Percentiles rank a stretch among this genome's conserved stretches.
phyloP scores from a whole-genome alignment of 2,329 filamentous ascomycete genomes.

The Penicillium sclerotigenum region DNA sequence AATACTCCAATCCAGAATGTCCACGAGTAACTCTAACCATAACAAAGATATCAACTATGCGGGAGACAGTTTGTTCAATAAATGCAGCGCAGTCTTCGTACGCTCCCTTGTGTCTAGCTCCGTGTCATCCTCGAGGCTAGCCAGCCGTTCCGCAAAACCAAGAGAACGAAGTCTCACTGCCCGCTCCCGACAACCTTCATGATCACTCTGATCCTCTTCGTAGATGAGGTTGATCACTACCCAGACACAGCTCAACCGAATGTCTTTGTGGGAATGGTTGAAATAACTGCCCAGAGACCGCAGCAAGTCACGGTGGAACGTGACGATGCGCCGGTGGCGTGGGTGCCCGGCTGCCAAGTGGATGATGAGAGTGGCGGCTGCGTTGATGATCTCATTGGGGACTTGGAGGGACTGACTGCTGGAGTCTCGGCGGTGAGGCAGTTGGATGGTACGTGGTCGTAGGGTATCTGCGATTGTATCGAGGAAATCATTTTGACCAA shows the following conservation, averaged over 20 bases:
- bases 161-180: constrained; percentile 66
- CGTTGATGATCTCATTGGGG: constrained; percentile 65
- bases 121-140: constrained; percentile 62
- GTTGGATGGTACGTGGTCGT: constrained; percentile 47
- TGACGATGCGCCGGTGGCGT: constrained; percentile 71
- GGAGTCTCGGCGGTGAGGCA: constrained; percentile 33
- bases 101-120: constrained; percentile 81
- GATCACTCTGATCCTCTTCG: constrained; percentile 70
- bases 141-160: constrained; percentile 67
- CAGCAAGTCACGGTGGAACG: constrained; percentile 73
- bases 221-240: constrained; percentile 82
- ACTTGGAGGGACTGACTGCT: constrained; percentile 31
- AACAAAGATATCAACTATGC: background rate
- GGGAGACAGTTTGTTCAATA: constrained; percentile 52
- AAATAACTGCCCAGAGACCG: constrained; percentile 71
- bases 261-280: constrained; percentile 66
- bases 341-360: constrained; percentile 82
- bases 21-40: background rate
- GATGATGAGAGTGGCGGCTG: constrained; percentile 77
- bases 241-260: constrained; percentile 78
- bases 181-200: constrained; percentile 62
- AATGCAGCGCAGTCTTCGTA: constrained; percentile 73
- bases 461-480: constrained; percentile 78
- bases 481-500: constrained; percentile 76
- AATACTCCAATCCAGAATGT: background rate